Evolutionary conservation across 2,329 filamentous ascomycete genomes (phyloP).

Genomic region (Amauroascus verrucosus): DNA sequence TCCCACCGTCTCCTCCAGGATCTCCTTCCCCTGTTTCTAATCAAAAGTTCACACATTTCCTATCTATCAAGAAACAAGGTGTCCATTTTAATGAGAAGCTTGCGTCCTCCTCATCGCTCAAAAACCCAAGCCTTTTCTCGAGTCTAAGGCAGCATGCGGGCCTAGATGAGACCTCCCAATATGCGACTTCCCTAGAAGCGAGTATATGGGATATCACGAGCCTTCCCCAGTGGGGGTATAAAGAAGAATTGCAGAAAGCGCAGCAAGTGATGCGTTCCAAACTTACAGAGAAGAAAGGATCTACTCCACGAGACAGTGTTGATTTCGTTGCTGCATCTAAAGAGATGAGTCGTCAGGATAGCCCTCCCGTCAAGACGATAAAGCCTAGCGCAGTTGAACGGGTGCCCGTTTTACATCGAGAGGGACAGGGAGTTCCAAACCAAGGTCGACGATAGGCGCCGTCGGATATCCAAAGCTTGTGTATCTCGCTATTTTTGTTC

Average conservation of each 20-base stretch:
- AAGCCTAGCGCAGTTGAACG: constrained; percentile 20
- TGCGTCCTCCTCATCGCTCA: constrained; percentile 46
- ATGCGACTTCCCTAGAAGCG: constrained; percentile 40
- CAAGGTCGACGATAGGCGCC: constrained; percentile 11
- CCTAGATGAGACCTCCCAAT: constrained; percentile 44
- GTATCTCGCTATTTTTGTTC: no score
- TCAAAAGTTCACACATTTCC: constrained; percentile 50
- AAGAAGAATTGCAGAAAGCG: constrained; percentile 36
- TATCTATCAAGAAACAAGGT: constrained; percentile 51
- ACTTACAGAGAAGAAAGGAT: constrained; percentile 27
- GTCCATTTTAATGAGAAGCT: constrained; percentile 56
- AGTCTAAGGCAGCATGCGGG: constrained; percentile 51
- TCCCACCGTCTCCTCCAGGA: constrained; percentile 39
- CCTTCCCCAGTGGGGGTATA: constrained; percentile 38
- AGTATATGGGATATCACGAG: constrained; percentile 33
- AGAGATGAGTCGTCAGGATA: constrained; percentile 15
- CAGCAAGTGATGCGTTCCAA: constrained; percentile 32
- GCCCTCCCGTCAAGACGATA: constrained; percentile 13
- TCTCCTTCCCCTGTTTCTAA: constrained; percentile 38
- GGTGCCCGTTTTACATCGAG: constrained; percentile 19
- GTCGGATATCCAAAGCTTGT: no score
- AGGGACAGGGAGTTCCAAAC: constrained; percentile 15
- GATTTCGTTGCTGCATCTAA: constrained; percentile 29
- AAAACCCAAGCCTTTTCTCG: constrained; percentile 48
- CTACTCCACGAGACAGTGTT: constrained; percentile 29